Evolutionary conservation across 352 stramenopile species (phyloP), one percentile per base, ranked within the genome.

Genomic region (Albugo candida): DNA sequence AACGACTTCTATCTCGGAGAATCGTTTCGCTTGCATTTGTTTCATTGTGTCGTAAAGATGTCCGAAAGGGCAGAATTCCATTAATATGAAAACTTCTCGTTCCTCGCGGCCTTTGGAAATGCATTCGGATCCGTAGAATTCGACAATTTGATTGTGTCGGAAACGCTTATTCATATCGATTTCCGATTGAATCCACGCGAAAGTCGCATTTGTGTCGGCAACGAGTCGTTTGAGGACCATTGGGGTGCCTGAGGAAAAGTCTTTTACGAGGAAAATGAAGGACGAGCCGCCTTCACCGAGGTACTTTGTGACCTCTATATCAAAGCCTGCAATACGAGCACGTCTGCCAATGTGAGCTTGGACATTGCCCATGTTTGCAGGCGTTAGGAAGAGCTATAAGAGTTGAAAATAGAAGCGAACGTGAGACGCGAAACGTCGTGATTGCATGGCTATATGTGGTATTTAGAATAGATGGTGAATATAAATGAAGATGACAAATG

Each of bases 31-130:
- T 17, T 70, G 77, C 67, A 96, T 85, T 48, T 84, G 81, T 36
- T 76, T 75, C 59, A 95, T 92, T 47, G 95, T 88, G 41, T 96
- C 82, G 43, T 97, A 76, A 34, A 97, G 56, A 56, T 96, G 86
- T 11, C 93, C 93, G 6, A 81, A 71, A 16, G 92, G 75, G 51
- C 89, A 98, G 59, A 94, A 96, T 61, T 98, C 93, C 83, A 98
- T 96, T 48, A 98, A 63, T 53, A 97, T 95, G 45, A 92, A 83
- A 46, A 97, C 86, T 54, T 97, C 89, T 39, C 46, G 73, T 58
- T 83, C 70, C 11, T 45, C 52, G 4, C 55, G 53, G 11, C 57
- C 54, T 34, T 48, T 49, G 19, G 63, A 57, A 44, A 59, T 62
- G 21, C 65, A 65, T 31, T 77, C 59, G 12, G 68, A 81, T 13